Conservation (phyloP, 2,329 filamentous ascomycete genomes). For the Fusarium sp. region DNA sequence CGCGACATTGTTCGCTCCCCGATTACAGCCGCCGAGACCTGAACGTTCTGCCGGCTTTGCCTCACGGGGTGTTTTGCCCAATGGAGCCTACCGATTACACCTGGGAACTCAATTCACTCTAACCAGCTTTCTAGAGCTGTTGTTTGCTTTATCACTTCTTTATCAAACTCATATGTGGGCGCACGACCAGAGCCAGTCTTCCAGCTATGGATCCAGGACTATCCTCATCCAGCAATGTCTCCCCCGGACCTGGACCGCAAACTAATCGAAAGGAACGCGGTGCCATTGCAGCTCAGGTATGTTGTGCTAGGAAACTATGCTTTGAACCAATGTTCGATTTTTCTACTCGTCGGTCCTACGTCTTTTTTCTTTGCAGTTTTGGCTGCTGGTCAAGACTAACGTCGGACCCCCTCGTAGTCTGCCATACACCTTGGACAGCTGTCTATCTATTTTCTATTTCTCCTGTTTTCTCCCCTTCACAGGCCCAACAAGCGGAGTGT, state of each 20-base stretch:
- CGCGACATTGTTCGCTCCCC: slow-evolving; percentile 27
- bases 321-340: neutral
- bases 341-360: neutral
- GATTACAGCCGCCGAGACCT: slow-evolving; percentile 21
- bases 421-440: neutral
- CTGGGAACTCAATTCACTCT: slow-evolving; percentile 33
- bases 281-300: slow-evolving; percentile 57
- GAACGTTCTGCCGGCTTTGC: slow-evolving; percentile 29
- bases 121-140: slow-evolving; percentile 47
- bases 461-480: no score
- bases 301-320: slow-evolving; percentile 12
- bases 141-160: slow-evolving; percentile 17
- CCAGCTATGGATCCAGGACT: slow-evolving; percentile 47
- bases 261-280: slow-evolving; percentile 56
- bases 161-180: slow-evolving; percentile 40
- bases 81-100: slow-evolving; percentile 41
- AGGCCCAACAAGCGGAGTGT: neutral
- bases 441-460: neutral
- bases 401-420: neutral
- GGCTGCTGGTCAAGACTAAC: slow-evolving; percentile 1
- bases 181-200: slow-evolving; percentile 28
- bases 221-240: slow-evolving; percentile 51
- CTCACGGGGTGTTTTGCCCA: slow-evolving; percentile 29
- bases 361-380: slow-evolving; percentile 2
- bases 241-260: slow-evolving; percentile 52